These are phyloP conservation scores for Larix sibirica DNA, from an alignment of 83 land plant genomes.

Conservation along the genomic window DNA sequence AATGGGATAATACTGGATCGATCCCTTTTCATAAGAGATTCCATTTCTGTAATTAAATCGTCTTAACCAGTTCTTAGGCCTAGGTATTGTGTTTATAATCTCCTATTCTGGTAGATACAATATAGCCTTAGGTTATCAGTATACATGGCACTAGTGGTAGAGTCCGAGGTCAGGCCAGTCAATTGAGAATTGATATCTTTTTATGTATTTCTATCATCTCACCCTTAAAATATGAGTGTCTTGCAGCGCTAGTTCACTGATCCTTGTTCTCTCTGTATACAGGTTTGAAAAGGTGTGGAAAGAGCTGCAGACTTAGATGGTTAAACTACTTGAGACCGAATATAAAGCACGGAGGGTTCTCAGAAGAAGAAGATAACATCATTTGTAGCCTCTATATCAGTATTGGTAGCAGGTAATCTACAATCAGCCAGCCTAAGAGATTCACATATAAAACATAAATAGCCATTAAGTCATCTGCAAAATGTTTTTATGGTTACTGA, in stretches of 20 bases:
- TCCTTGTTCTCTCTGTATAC: background rate
- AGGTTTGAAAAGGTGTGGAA: slow-evolving; percentile 39
- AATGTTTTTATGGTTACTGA: no score
- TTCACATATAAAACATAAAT: background rate
- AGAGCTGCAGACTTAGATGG: slow-evolving; percentile 41
- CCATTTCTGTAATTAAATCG: background rate
- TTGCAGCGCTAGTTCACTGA: background rate
- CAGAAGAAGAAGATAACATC: slow-evolving; percentile 38
- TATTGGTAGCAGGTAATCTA: slow-evolving; percentile 37
- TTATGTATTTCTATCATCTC: background rate
- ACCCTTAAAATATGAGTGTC: background rate
- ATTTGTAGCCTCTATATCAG: slow-evolving; percentile 32
- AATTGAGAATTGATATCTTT: background rate
- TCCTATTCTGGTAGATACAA: background rate
- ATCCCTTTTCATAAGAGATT: background rate
- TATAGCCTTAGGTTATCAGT: background rate
- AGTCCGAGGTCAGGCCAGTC: background rate
- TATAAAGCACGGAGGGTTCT: slow-evolving; percentile 39
- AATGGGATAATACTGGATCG: background rate
- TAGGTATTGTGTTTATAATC: background rate
- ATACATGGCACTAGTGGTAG: no score
- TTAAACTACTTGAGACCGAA: slow-evolving; percentile 37
- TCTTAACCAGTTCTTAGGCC: no score
- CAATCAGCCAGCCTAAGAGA: background rate
- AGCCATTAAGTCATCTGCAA: background rate